Evolutionary conservation across 2,329 filamentous ascomycete species (phyloP).

Genomic region (Hypoxylon rubiginosum): DNA sequence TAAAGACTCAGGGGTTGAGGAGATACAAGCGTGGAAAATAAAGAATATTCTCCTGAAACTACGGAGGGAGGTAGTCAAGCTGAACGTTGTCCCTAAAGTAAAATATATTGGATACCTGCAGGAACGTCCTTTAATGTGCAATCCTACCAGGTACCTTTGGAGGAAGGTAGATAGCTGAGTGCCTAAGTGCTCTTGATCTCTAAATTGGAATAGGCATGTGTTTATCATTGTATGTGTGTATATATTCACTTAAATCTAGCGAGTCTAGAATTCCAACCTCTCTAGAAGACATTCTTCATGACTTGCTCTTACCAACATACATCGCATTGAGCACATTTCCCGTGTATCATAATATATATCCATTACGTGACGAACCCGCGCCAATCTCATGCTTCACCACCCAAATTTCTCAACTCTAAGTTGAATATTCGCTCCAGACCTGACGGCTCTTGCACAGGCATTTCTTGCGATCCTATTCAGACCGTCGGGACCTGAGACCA

Average conservation of each 20-base stretch:
- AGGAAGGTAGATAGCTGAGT: too few relatives aligned
- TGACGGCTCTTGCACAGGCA: slow-evolving; percentile 63
- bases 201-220: too few relatives aligned
- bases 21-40: too few relatives aligned
- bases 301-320: background rate
- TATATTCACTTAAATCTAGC: background rate
- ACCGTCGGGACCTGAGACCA: slow-evolving; percentile 72
- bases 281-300: background rate
- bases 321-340: background rate
- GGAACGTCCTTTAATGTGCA: too few relatives aligned
- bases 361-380: background rate
- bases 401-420: slow-evolving; percentile 77
- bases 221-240: too few relatives aligned
- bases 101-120: too few relatives aligned
- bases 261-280: background rate
- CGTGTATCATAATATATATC: slow-evolving; percentile 14
- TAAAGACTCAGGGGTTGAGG: too few relatives aligned
- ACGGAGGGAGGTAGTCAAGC: too few relatives aligned
- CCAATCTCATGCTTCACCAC: slow-evolving; percentile 61
- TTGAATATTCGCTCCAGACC: slow-evolving; percentile 62
- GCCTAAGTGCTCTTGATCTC: too few relatives aligned
- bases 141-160: too few relatives aligned
- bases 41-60: too few relatives aligned
- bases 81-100: too few relatives aligned
- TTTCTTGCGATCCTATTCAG: slow-evolving; percentile 73